Base-by-base conservation (phyloP, 163 green algal species). In the Volvox carteri region DNA sequence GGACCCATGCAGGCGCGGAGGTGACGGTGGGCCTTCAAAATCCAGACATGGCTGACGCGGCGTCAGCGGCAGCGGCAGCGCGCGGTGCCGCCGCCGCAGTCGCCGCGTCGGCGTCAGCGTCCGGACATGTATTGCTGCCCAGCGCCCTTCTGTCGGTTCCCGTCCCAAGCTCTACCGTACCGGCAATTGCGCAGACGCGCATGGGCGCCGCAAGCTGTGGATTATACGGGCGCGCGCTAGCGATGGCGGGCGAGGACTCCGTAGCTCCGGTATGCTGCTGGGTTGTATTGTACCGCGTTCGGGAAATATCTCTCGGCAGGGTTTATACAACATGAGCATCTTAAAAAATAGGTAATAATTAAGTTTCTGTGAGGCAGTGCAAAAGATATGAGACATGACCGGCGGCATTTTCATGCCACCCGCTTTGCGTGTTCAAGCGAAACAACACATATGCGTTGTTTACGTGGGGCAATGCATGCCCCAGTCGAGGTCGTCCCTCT, bases 201-300 rank as follows among this genome's bases (percentile, higher is more conserved):
- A n/a, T n/a, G 18, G 77, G 33, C 21, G 52, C 52, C 52, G 41
- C 28, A 42, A 73, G 77, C 52, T 11, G 52, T 18, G 77, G 77
- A 23, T 28, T 85, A 37, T 85, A 85, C 77, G 77, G 77, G 23
- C 60, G 25, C 4, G 77, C 77, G 8, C 52, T 85, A 5, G 77
- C 77, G 14, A 73, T 60, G 52, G 50, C 37, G 52, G 37, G 35
- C 8, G 77, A 72, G 16, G 70, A 78, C 39, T 30, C 39, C 37
- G 56, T 1, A 23, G 21, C 70, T 6, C 70, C 37, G 70, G 70
- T 78, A 54, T 4, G 65, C n/a, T n/a, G n/a, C n/a, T n/a, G n/a
- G n/a, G n/a, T n/a, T n/a, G n/a, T n/a, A n/a, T n/a, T n/a, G n/a
- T n/a, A n/a, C n/a, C n/a, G n/a, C n/a, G n/a, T n/a, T n/a, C n/a